Evolutionary conservation across 192 early-diverging fungal species (phyloP).

Genomic region (Powellomyces hirtus): DNA sequence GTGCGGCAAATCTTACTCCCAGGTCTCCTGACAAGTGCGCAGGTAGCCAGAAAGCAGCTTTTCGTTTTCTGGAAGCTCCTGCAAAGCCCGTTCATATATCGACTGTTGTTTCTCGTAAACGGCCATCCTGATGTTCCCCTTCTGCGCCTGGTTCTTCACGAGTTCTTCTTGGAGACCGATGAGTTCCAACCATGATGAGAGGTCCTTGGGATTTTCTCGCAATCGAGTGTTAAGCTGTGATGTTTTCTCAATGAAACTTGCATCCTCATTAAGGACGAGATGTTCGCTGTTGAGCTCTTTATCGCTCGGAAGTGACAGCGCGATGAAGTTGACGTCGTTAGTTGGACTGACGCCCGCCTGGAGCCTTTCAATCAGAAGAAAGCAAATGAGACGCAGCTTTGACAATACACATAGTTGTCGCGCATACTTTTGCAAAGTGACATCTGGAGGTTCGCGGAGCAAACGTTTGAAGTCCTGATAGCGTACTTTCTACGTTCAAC

Average conservation of each 20-base stretch:
- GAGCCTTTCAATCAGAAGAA: too few species aligned
- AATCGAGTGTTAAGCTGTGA: slow-evolving; percentile 26
- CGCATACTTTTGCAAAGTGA: slow-evolving; percentile 15
- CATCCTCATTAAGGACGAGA: slow-evolving; percentile 10
- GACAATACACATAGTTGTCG: too few species aligned
- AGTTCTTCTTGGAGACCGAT: slow-evolving; percentile 43
- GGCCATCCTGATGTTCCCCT: background rate
- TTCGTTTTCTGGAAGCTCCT: slow-evolving; percentile 22
- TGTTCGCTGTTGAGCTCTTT: background rate
- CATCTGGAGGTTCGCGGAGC: background rate
- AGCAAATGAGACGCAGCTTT: too few species aligned
- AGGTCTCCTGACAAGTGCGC: slow-evolving; percentile 19
- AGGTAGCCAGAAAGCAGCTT: slow-evolving; percentile 34
- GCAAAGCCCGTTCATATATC: slow-evolving; percentile 45
- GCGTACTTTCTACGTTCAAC: background rate
- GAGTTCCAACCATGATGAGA: slow-evolving; percentile 37
- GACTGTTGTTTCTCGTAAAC: slow-evolving; percentile 43
- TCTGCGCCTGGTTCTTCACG: background rate
- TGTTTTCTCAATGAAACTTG: slow-evolving; percentile 19
- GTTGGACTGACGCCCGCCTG: too few species aligned
- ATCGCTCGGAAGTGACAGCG: too few species aligned
- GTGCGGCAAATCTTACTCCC: slow-evolving; percentile 20
- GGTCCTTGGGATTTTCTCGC: slow-evolving; percentile 32
- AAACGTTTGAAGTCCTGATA: slow-evolving; percentile 23
- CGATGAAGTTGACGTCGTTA: too few species aligned